These are phyloP conservation scores for Pseudoturritis turrita DNA, from an alignment of 345 rosid species.

Conservation along the genomic window DNA sequence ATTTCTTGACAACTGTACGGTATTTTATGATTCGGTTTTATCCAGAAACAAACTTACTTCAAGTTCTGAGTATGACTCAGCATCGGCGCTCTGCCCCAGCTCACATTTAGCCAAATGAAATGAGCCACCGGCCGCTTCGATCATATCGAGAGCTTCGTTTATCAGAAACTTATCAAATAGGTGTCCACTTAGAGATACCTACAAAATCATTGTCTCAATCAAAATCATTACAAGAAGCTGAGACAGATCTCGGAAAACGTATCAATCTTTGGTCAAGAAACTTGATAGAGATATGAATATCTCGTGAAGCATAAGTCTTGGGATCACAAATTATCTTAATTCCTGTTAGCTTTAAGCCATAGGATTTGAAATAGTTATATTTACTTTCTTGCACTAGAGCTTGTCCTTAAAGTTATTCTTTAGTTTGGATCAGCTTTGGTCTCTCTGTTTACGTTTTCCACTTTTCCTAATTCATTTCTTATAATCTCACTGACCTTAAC, in stretches of 20 bases:
- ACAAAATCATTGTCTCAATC: slow-evolving; percentile 24
- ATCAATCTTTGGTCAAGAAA: slow-evolving; percentile 9
- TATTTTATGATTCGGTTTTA: neutral
- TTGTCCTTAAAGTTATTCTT: neutral
- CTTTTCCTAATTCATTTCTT: neutral
- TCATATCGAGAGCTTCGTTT: slow-evolving; percentile 91
- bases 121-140: slow-evolving; percentile 86
- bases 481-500: slow-evolving; percentile 7
- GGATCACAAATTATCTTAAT: neutral
- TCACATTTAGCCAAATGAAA: slow-evolving; percentile 86
- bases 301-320: neutral
- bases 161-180: slow-evolving; percentile 85
- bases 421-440: neutral
- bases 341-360: neutral
- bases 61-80: slow-evolving; percentile 79
- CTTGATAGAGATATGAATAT: neutral
- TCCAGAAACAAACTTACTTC: slow-evolving; percentile 51
- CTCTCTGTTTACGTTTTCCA: neutral
- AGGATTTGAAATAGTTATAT: neutral
- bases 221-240: slow-evolving; percentile 21
- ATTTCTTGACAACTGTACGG: slow-evolving; percentile 3
- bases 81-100: slow-evolving; percentile 69
- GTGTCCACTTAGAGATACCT: slow-evolving; percentile 96
- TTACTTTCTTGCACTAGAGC: neutral
- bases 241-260: neutral